Evolutionary conservation across 176 grass and related monocot genomes (phyloP).

Genomic region (Cenchrus americanus): DNA sequence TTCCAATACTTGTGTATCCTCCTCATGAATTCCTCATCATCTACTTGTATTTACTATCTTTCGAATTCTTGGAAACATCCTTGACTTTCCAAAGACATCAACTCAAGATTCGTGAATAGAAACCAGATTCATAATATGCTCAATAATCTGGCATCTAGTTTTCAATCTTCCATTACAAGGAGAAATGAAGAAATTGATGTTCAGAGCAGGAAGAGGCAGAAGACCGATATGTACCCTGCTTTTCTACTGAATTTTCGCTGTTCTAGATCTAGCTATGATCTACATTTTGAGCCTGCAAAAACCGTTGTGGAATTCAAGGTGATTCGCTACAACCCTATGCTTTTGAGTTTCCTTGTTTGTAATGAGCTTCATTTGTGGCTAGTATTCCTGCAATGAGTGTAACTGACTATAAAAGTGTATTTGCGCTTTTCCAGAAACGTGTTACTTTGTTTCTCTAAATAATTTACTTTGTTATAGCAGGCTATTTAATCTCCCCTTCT

Average conservation of each 20-base stretch:
- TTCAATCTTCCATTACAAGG: conserved; percentile 48
- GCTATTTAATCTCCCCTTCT: conserved; percentile 29
- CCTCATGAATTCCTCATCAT: not conserved
- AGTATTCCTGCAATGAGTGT: not conserved
- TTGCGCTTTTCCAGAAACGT: conserved; percentile 10
- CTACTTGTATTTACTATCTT: conserved; percentile 36
- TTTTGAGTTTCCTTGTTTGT: conserved; percentile 32
- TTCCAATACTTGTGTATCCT: conserved; percentile 99
- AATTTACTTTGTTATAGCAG: conserved; percentile 15
- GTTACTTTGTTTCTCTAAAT: conserved; percentile 21
- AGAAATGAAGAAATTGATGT: conserved; percentile 47
- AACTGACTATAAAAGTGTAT: conserved; percentile 4
- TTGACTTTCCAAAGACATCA: conserved; percentile 81
- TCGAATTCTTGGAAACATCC: conserved; percentile 41
- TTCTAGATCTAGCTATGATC: conserved; percentile 71
- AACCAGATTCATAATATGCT: conserved; percentile 83
- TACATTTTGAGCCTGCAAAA: conserved; percentile 90
- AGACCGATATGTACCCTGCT: conserved; percentile 63
- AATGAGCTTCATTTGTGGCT: conserved; percentile 37
- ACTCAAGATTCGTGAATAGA: conserved; percentile 87
- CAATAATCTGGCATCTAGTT: conserved; percentile 72
- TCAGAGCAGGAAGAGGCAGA: conserved; percentile 72
- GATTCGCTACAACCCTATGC: conserved; percentile 17
- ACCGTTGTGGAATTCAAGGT: conserved; percentile 97
- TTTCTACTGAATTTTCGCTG: conserved; percentile 88